A percentile compares a stretch with the other conserved stretches of the same genome.
phyloP scores from a whole-genome alignment of 2,329 filamentous ascomycete species.

The Fusarium humuli region DNA sequence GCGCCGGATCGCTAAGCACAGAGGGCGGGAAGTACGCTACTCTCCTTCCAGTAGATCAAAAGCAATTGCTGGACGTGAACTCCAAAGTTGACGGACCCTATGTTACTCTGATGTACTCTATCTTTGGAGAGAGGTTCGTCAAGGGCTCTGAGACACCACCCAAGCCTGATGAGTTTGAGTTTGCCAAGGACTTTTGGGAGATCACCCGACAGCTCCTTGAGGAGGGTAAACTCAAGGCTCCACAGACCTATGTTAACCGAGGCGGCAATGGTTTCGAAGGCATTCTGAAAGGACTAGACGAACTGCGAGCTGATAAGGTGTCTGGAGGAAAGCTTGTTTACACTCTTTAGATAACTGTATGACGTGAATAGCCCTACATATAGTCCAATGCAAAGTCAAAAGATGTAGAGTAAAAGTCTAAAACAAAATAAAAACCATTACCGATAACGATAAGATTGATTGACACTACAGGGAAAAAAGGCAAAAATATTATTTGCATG shows the following conservation, averaged over 20 bases:
- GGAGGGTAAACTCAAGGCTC: neutral
- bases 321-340: slow-evolving; percentile 15
- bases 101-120: slow-evolving; percentile 17
- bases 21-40: slow-evolving; percentile 21
- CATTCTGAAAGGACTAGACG: slow-evolving; percentile 6
- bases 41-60: neutral
- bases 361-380: too few species aligned
- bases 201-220: slow-evolving; percentile 2
- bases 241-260: neutral
- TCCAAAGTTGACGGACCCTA: slow-evolving; percentile 15
- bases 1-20: slow-evolving; percentile 10
- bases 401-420: neutral
- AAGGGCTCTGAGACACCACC: neutral
- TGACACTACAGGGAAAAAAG: too few species aligned
- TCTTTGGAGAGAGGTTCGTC: slow-evolving; percentile 20
- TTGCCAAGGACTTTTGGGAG: slow-evolving; percentile 14
- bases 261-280: slow-evolving; percentile 8
- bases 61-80: slow-evolving; percentile 2
- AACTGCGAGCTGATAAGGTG: slow-evolving; percentile 13
- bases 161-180: slow-evolving; percentile 17
- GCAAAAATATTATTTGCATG: neutral
- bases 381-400: neutral
- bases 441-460: neutral
- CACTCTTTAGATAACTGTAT: neutral
- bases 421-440: neutral